Evolutionary conservation across 169 alveolate species (phyloP), one percentile per base, ranked within the genome.

Genomic region (Theileria equi): DNA sequence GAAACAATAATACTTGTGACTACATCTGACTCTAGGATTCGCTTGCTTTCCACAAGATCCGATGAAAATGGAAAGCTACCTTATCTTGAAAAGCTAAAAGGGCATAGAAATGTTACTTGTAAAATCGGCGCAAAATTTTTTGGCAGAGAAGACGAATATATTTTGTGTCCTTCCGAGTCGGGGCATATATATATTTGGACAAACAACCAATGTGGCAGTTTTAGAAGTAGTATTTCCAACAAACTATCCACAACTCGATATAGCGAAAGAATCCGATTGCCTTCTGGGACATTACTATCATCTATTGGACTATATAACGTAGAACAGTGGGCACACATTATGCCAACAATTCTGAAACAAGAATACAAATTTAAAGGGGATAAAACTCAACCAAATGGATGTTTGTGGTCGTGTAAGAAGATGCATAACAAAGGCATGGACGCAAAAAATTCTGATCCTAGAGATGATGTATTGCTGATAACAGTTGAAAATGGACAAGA

Each of bases 1-100:
- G 84, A 65, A 29, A 62, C n/a, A 35, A 38, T 58, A 13, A 64
- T 74, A 4, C 48, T 54, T 7, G 80, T 65, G 21, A 74, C 84
- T 26, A 72, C 82, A 13, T 23, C 17, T 13, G 80, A 74, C 43
- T 29, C 41, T 36, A 74, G 80, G 32, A 66, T 74, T 41, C n/a
- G 84, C 34, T 0, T 65, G 71, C 68, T 74, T 3, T 48, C 67
- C 4, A 19, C 49, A 10, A 11, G 19, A 36, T 13, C 64, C 0
- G 45, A 5, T 34, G 49, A 59, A 3, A 68, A 52, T 2, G 65
- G 32, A 17, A 58, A 23, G 21, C 68, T 64, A 5, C 17, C 26
- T 44, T 45, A 53, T 5, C 44, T 72, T 1, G 83, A 63, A 25
- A 64, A 72, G 43, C 63, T 72, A 43, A 72, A 72, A 21, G 74